Evolutionary conservation across 148 eudicot species (phyloP), one percentile per base, ranked within the genome.

Genomic region (Chenopodium formosanum): DNA sequence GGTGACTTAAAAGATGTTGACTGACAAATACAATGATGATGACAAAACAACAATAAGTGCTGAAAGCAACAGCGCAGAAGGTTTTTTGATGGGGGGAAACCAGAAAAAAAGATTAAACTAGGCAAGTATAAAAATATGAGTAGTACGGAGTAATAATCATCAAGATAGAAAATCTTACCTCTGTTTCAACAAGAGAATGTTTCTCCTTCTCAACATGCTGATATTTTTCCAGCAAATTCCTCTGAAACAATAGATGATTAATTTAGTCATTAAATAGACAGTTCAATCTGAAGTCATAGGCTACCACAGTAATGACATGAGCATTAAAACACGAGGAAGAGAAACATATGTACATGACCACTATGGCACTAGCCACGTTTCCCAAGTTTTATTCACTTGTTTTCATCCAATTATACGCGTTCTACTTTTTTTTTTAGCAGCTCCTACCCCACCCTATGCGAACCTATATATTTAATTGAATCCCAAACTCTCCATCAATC

Each of bases 121-220:
- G 17, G 56, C 31, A 78, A 72, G 71, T 12, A 70, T 37, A 47
- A 72, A 52, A 58, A 47, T 48, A 19, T 37, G 2, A 40, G 19
- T 34, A 44, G 6, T 25, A 44, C 9, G 11, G 29, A 25, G 23
- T 8, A 29, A 67, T 6, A 67, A 67, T 56, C 20, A 56, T 56
- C 20, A 56, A 4, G 19, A 56, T 56, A 56, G 12, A 67, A 67
- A 16, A 50, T 0, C 68, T 78, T 88, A 91, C 97, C 97, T 93
- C 93, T 82, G 88, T 88, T 78, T 86, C 85, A 37, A 85, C 70
- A 87, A 86, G 88, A 70, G 73, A 50, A 80, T 80, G 86, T 85
- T 84, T 89, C 79, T 90, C 97, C 81, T 52, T 82, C 80, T 90
- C 95, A 74, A 89, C 67, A 79, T 87, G 87, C 67, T 82, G 86